Evolutionary conservation across 257 asterid genomes (phyloP), one percentile per base, ranked within the genome.

Genomic region (Gentiana straminea): DNA sequence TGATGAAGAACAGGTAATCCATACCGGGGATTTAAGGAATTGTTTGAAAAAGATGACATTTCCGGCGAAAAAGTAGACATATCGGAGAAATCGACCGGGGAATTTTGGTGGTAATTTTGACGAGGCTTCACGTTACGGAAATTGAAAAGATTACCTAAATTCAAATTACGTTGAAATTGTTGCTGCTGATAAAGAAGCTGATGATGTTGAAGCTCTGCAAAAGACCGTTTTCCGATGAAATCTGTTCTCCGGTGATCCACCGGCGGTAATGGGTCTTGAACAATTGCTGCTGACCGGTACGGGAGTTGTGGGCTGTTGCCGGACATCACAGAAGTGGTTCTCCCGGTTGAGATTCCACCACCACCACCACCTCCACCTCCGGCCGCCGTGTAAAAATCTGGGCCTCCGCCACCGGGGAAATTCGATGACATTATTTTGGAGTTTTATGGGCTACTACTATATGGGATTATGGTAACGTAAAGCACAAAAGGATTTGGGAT

Each of bases 51-150:
- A 3, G 79, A 63, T 3, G 94, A 73, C 36, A 68, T 39, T 36
- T 70, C 84, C 7, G 71, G 54, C 49, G 71, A 32, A 11, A 54
- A 50, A 57, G 83, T 59, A 15, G 88, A 64, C 46, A 80, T 74
- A 70, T 84, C 88, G 36, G 73, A 68, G 5, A 89, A 78, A 36
- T 86, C 77, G 2, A 79, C 64, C 52, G 86, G 92, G 3, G 89
- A 77, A 3, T 77, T 52, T 13, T 73, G 81, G 12, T 74, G 84
- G 63, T 72, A 80, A 64, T 64, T 75, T 4, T 71, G 66, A 62
- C 95, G 79, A 13, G 64, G 75, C 68, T 78, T 88, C 57, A 85
- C 91, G 84, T 76, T 85, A 37, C 97, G 79, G 36, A 77, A 73
- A 60, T 48, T 54, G 71, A 74, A 77, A 61, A 85, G 62, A 4